Conservation (phyloP, 2,329 filamentous ascomycete species). For the Fusarium domesticum region DNA sequence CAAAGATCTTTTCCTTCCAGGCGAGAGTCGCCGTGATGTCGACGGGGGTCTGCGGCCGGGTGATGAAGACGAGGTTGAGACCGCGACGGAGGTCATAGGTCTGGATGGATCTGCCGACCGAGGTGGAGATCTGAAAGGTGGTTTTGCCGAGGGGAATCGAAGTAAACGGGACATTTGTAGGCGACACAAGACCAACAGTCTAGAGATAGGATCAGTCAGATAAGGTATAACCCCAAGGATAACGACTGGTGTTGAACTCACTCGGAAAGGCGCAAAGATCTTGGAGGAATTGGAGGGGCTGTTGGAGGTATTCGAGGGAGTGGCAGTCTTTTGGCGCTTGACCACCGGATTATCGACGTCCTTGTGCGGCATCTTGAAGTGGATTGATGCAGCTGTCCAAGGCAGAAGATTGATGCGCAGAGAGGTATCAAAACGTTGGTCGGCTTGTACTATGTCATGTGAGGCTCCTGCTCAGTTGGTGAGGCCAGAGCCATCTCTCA, state of each 20-base stretch:
- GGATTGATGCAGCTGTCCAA: slow-evolving; percentile 6
- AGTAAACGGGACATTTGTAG: slow-evolving; percentile 86
- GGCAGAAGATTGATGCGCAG: slow-evolving; percentile 5
- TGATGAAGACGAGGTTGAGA: slow-evolving; percentile 90
- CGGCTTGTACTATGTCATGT: slow-evolving; percentile 17
- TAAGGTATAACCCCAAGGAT: slow-evolving; percentile 4
- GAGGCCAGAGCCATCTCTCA: slow-evolving; percentile 24
- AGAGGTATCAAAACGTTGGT: slow-evolving; percentile 6
- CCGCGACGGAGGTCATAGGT: slow-evolving; percentile 93
- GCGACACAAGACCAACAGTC: slow-evolving; percentile 92
- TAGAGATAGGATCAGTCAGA: slow-evolving; percentile 35
- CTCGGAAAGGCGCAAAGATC: slow-evolving; percentile 91
- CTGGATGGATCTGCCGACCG: slow-evolving; percentile 82
- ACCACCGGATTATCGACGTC: slow-evolving; percentile 59
- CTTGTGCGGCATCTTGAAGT: slow-evolving; percentile 53
- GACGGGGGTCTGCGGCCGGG: slow-evolving; percentile 80
- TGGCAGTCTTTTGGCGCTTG: slow-evolving; percentile 69
- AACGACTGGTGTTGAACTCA: slow-evolving; percentile 44
- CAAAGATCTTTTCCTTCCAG: slow-evolving; percentile 83
- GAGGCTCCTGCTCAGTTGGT: slow-evolving; percentile 14
- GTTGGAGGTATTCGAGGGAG: slow-evolving; percentile 37
- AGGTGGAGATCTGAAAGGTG: slow-evolving; percentile 96
- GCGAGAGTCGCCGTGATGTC: slow-evolving; percentile 82
- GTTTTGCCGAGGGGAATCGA: slow-evolving; percentile 86
- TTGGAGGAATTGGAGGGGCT: slow-evolving; percentile 57